phyloP scores from a whole-genome alignment of 2,329 filamentous ascomycete species.

The Decorospora gaudefroyi region DNA sequence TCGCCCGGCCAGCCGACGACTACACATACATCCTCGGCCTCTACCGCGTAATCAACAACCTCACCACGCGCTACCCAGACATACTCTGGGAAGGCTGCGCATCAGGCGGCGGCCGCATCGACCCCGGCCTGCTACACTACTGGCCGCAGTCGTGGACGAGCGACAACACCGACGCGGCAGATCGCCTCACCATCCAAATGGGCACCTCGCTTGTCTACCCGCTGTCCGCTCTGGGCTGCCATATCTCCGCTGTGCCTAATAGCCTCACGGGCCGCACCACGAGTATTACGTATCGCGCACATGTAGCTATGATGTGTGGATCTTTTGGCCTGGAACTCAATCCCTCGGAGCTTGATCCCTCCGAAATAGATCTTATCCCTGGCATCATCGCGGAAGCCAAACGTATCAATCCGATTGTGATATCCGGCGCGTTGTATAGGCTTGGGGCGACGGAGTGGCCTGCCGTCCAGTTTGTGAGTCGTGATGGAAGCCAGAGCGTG shows the following conservation, averaged over 20 bases:
- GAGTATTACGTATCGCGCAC: constrained; percentile 63
- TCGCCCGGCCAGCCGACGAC: constrained; percentile 57
- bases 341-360: constrained; percentile 56
- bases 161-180: constrained; percentile 66
- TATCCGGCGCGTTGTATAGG: constrained; percentile 64
- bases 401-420: constrained; percentile 62
- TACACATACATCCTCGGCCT: constrained; percentile 67
- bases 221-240: constrained; percentile 66
- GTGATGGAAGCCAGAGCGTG: constrained; percentile 56
- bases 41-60: constrained; percentile 64
- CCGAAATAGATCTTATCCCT: constrained; percentile 60
- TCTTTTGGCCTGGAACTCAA: constrained; percentile 69
- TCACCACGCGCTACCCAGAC: constrained; percentile 64
- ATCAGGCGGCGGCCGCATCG: constrained; percentile 67
- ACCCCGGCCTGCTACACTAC: constrained; percentile 65
- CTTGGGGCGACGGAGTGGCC: constrained; percentile 66
- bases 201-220: constrained; percentile 68
- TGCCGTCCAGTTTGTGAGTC: constrained; percentile 62
- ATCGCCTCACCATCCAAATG: constrained; percentile 66
- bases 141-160: constrained; percentile 70
- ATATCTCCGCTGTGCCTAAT: constrained; percentile 66
- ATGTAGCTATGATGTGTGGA: constrained; percentile 71
- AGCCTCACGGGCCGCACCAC: constrained; percentile 60
- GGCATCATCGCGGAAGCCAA: constrained; percentile 60
- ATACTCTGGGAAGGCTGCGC: constrained; percentile 70